Conservation (phyloP, 345 rosid genomes). For the Gossypium stocksii region DNA sequence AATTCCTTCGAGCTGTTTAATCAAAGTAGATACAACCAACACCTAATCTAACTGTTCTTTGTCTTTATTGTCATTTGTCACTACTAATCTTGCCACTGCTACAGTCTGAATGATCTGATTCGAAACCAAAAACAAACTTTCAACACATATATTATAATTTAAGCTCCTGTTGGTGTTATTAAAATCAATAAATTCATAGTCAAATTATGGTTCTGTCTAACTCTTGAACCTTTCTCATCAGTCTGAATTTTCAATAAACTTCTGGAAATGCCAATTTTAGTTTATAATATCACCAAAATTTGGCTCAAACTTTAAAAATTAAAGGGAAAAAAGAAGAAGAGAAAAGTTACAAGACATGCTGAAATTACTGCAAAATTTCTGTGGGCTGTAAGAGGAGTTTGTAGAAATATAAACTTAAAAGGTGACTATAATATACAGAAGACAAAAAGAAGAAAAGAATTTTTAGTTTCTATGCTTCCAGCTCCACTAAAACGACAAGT, state of each 20-base stretch:
- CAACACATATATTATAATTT: background rate
- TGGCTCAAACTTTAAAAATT: background rate
- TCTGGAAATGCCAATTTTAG: background rate
- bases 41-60: constrained; percentile 18
- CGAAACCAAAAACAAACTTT: background rate
- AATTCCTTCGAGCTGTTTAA: constrained; percentile 14
- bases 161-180: background rate
- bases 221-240: background rate
- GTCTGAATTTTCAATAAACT: background rate
- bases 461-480: constrained; percentile 6
- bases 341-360: background rate
- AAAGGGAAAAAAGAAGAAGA: background rate
- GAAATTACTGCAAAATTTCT: constrained; percentile 6
- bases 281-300: background rate
- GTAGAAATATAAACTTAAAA: background rate
- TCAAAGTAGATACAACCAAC: constrained; percentile 49
- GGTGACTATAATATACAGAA: background rate
- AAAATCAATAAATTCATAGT: background rate
- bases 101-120: background rate
- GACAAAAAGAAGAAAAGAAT: background rate
- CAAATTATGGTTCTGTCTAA: constrained; percentile 10
- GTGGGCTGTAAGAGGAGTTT: background rate
- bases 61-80: background rate
- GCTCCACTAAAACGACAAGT: background rate
- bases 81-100: background rate